A percentile compares a stretch with the other conserved stretches of the same genome.
Conservation (phyloP, 441 rosid species). For the Hura crepitans region DNA sequence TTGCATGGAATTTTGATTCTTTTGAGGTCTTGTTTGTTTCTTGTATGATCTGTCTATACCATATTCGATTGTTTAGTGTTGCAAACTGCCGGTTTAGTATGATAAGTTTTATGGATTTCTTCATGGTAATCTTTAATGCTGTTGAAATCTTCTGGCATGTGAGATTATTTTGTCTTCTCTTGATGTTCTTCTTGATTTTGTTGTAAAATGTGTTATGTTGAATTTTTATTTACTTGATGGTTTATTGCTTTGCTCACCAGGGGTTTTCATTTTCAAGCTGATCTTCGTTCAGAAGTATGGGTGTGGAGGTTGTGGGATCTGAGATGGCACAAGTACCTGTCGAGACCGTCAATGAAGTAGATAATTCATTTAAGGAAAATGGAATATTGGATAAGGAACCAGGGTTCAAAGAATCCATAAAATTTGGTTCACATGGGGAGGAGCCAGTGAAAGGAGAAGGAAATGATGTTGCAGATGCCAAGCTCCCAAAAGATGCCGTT, state of each 20-base stretch:
- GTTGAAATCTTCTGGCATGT: background rate
- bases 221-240: background rate
- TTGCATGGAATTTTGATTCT: background rate
- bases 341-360: slow-evolving; percentile 37
- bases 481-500: slow-evolving; percentile 44
- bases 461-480: slow-evolving; percentile 31
- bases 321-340: slow-evolving; percentile 48
- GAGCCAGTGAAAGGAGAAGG: slow-evolving; percentile 36
- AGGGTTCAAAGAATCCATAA: slow-evolving; percentile 28
- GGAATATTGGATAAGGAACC: slow-evolving; percentile 36
- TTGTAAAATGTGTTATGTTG: background rate
- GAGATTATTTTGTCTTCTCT: background rate
- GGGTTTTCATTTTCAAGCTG: slow-evolving; percentile 14
- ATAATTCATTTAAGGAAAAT: slow-evolving; percentile 36
- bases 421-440: slow-evolving; percentile 46
- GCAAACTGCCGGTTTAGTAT: background rate
- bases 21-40: background rate
- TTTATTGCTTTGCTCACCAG: slow-evolving; percentile 6
- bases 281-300: slow-evolving; percentile 38
- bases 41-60: background rate
- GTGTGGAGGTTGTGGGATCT: slow-evolving; percentile 50
- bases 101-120: background rate
- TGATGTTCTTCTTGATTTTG: background rate
- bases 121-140: slow-evolving; percentile 8
- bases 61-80: background rate